Evolutionary conservation across 805 yeast species (phyloP), one percentile per base, ranked within the genome.

Genomic region (Peterozyma xylosa): DNA sequence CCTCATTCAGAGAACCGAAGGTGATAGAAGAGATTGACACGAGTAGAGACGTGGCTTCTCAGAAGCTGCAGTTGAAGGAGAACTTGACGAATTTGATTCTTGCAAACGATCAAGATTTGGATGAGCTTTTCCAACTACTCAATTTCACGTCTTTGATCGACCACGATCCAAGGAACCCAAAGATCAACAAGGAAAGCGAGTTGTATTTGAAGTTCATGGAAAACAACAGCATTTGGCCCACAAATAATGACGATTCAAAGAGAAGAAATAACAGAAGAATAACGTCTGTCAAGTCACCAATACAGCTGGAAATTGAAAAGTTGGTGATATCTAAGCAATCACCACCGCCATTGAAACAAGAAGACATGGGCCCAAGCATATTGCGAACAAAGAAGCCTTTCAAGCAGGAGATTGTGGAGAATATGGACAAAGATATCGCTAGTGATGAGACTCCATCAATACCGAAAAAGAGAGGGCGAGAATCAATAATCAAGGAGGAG

Each of bases 121-220:
- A 78, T 48, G 89, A 84, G 54, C 60, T 83, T 15, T 82, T 77
- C 52, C 87, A 83, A 54, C 59, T 84, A 27, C 63, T 70, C 45
- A 76, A 80, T 50, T 83, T 73, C 55, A 76, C 78, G 16, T 78
- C 86, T 0, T 56, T 82, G 37, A 75, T 71, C 0, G 76, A 75
- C 15, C 84, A 80, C 74, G 74, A 81, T 49, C 89, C 89, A 0
- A 53, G 58, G 13, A 50, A 53, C 9, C 49, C 48, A 39, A 45
- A 43, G 15, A 58, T 63, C 41, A 65, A 67, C 1, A 53, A 63
- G 9, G 66, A 64, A 14, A 64, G 70, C 2, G 62, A 58, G 33
- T 48, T 55, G 49, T 64, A 54, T 43, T 54, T 50, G 45, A 57
- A 50, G 43, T 72, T 62, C 43, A 60, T 42, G 27, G 57, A 54